phyloP scores from a whole-genome alignment of 2,329 filamentous ascomycete species.

The Cryoendolithus antarcticus region DNA sequence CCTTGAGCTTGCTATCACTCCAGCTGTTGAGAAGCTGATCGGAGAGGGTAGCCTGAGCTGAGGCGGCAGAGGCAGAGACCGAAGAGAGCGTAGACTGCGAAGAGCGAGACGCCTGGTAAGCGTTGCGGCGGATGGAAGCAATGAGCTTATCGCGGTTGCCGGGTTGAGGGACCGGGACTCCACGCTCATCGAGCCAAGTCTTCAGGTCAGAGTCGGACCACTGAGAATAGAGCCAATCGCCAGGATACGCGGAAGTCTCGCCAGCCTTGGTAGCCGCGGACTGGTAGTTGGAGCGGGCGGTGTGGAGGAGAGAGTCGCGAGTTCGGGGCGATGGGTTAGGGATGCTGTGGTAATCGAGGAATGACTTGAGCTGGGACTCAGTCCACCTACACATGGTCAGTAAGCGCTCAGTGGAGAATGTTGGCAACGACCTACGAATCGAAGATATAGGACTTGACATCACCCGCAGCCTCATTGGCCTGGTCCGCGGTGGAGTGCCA shows the following conservation, averaged over 20 bases:
- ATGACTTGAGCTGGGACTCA: constrained; percentile 85
- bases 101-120: constrained; percentile 39
- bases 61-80: constrained; percentile 42
- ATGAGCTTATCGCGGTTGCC: constrained; percentile 76
- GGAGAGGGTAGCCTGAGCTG: constrained; percentile 61
- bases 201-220: constrained; percentile 94
- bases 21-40: constrained; percentile 81
- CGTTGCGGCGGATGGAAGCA: constrained; percentile 80
- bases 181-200: constrained; percentile 80
- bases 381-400: constrained; percentile 56
- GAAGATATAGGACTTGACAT: constrained; percentile 81
- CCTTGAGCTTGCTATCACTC: constrained; percentile 82
- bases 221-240: constrained; percentile 81
- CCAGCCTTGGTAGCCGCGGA: constrained; percentile 59
- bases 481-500: constrained; percentile 75
- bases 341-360: constrained; percentile 78
- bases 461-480: constrained; percentile 57
- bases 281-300: constrained; percentile 72
- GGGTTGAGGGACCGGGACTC: constrained; percentile 75
- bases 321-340: constrained; percentile 78
- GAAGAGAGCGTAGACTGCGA: constrained; percentile 50
- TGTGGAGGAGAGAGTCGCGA: constrained; percentile 67
- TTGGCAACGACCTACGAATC: constrained; percentile 46
- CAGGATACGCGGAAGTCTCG: constrained; percentile 75
- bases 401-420: constrained; percentile 6